Conservation (phyloP, 345 rosid species). For the Lagerstroemia speciosa region DNA sequence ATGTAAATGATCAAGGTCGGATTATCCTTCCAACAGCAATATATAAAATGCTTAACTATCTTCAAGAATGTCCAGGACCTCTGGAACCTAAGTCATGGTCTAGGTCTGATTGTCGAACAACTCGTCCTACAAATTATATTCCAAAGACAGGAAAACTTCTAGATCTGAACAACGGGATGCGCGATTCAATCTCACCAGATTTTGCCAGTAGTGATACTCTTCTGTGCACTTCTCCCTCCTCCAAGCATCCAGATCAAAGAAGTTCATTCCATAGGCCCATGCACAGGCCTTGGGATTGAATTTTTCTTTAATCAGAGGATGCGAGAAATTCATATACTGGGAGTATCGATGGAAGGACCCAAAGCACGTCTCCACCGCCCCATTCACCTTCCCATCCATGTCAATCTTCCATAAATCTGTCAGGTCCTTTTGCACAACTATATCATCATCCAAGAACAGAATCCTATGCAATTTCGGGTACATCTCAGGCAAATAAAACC, state of each 20-base stretch:
- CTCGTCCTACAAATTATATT: too few species aligned
- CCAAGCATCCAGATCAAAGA: conserved; percentile 99
- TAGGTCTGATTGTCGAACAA: not conserved
- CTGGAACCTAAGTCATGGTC: not conserved
- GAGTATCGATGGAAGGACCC: conserved; percentile 97
- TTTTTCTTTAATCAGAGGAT: conserved; percentile 87
- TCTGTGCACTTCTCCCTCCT: conserved; percentile 97
- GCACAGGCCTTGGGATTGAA: conserved; percentile 97
- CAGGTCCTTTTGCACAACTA: conserved; percentile 93
- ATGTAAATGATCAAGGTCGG: not conserved
- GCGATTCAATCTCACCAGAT: conserved; percentile 41
- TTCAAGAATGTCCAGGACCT: not conserved
- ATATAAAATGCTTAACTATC: not conserved
- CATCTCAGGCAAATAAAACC: conserved; percentile 95
- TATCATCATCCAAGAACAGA: conserved; percentile 85
- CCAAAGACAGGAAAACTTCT: not conserved
- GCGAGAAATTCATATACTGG: conserved; percentile 96
- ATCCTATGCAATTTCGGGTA: conserved; percentile 81
- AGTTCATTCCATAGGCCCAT: conserved; percentile 99
- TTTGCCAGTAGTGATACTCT: conserved; percentile 98
- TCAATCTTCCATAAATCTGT: conserved; percentile 92
- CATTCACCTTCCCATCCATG: conserved; percentile 97
- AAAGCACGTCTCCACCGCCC: conserved; percentile 96
- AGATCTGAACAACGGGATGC: not conserved
- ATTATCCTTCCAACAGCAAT: not conserved